A percentile compares a stretch with the other conserved stretches of the same genome.
Conservation (phyloP, 805 yeast genomes). For the Metschnikowia sp. region DNA sequence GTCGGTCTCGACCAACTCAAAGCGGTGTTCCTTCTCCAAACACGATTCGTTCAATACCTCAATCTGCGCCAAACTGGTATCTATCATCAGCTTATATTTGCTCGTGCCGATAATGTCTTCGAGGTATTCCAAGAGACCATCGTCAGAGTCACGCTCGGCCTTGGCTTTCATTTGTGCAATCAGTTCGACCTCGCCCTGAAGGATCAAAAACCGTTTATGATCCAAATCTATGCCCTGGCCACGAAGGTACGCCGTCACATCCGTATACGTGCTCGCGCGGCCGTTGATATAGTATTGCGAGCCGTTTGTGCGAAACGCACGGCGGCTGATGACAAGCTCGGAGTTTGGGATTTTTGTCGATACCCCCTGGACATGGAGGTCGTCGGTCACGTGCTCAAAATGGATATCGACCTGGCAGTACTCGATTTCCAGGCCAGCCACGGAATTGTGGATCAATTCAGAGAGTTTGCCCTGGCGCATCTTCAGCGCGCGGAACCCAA, state of each 20-base stretch:
- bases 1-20: slow-evolving; percentile 76
- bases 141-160: slow-evolving; percentile 88
- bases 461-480: slow-evolving; percentile 96
- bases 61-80: slow-evolving; percentile 53
- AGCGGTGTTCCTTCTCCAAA: slow-evolving; percentile 74
- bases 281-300: slow-evolving; percentile 78
- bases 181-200: slow-evolving; percentile 98
- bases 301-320: slow-evolving; percentile 70
- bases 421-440: slow-evolving; percentile 50
- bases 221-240: slow-evolving; percentile 89
- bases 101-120: slow-evolving; percentile 98
- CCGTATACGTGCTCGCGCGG: slow-evolving; percentile 65
- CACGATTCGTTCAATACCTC: slow-evolving; percentile 80
- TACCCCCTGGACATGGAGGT: slow-evolving; percentile 30
- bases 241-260: slow-evolving; percentile 70
- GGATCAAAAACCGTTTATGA: slow-evolving; percentile 88
- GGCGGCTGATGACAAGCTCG: slow-evolving; percentile 70
- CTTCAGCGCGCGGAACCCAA: slow-evolving; percentile 93
- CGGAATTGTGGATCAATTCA: slow-evolving; percentile 90
- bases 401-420: slow-evolving; percentile 90
- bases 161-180: slow-evolving; percentile 99
- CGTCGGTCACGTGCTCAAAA: slow-evolving; percentile 74
- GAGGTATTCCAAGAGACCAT: slow-evolving; percentile 87
- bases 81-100: slow-evolving; percentile 73
- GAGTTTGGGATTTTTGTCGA: slow-evolving; percentile 48